Base-by-base conservation (phyloP, 345 rosid genomes). In the Laguncularia racemosa region DNA sequence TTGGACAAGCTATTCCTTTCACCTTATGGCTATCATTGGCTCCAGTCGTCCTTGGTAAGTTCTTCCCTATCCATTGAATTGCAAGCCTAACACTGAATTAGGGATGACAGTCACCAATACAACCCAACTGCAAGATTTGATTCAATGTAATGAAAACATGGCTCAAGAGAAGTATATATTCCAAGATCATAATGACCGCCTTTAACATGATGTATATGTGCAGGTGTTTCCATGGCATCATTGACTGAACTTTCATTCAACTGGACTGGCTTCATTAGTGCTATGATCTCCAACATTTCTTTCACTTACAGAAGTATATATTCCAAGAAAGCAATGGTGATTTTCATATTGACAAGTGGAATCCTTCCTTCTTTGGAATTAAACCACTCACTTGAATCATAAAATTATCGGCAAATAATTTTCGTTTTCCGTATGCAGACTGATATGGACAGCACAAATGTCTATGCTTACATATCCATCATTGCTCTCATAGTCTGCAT, bases 261-360 rank as follows among this genome's bases (percentile, higher is more conserved):
- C 56, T 92, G 99, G 99, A 60, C 61, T 6, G 99, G 99, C 20
- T 89, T 92, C 78, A 92, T 89, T 38, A 92, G 99, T 62, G 99
- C 99, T 2, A 89, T 92, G 98, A 92, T 92, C 49, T 92, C 97
- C 66, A 92, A 92, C 72, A 67, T 92, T 23, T 89, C 99, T 44
- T 92, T 89, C 81, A 89, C 99, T 60, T 92, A 92, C 86, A 65
- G 96, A 67, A 93, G 96, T 70, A 79, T 93, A 69, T 86, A 86
- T 74, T 93, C 97, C 57, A 89, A 93, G 91, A 89, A 89, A 78
- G 97, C 99, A 60, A 93, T 93, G 97, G 99, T 89, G 58, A 78
- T 14, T 43, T 23, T 57, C 38, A 26, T 26, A 26, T 26, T 6
- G 6, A 26, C 28, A 2, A 2, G 2, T 6, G 6, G 6, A 26